phyloP scores from a whole-genome alignment of 768 basidiomycete genomes.

The Lactarius evosmus region DNA sequence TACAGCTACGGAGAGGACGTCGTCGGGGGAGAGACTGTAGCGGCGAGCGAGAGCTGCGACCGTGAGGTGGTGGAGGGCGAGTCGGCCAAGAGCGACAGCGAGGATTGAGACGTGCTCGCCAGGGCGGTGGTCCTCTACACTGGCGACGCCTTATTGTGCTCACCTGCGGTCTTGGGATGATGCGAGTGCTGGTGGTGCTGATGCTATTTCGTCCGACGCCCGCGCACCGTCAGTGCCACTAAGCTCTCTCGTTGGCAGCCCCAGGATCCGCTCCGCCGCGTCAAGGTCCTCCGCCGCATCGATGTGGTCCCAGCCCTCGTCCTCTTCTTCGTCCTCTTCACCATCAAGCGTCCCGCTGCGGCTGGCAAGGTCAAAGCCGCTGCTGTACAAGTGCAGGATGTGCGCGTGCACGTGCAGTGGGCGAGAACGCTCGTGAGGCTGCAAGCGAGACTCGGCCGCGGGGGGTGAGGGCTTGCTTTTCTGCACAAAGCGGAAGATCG shows the following conservation, averaged over 20 bases:
- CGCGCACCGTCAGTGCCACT: slow-evolving; percentile 43
- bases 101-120: slow-evolving; percentile 31
- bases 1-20: neutral
- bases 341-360: slow-evolving; percentile 38
- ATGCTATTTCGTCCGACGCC: slow-evolving; percentile 29
- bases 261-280: slow-evolving; percentile 34
- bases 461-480: slow-evolving; percentile 40
- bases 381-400: slow-evolving; percentile 20
- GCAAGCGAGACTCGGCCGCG: neutral
- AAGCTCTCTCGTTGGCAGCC: slow-evolving; percentile 25
- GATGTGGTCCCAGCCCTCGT: slow-evolving; percentile 81
- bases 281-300: slow-evolving; percentile 66
- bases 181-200: slow-evolving; percentile 42
- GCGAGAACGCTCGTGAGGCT: slow-evolving; percentile 8
- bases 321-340: slow-evolving; percentile 78
- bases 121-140: slow-evolving; percentile 10
- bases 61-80: slow-evolving; percentile 31
- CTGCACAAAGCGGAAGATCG: slow-evolving; percentile 72
- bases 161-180: slow-evolving; percentile 31
- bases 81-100: slow-evolving; percentile 23
- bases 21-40: slow-evolving; percentile 4
- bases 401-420: neutral
- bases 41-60: slow-evolving; percentile 24
- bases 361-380: slow-evolving; percentile 30
- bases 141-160: slow-evolving; percentile 26